Percentiles rank a stretch among this genome's conserved stretches.
Evolutionary conservation across 192 early-diverging fungal genomes (phyloP).

Genomic region (Cladochytrium replicatum): DNA sequence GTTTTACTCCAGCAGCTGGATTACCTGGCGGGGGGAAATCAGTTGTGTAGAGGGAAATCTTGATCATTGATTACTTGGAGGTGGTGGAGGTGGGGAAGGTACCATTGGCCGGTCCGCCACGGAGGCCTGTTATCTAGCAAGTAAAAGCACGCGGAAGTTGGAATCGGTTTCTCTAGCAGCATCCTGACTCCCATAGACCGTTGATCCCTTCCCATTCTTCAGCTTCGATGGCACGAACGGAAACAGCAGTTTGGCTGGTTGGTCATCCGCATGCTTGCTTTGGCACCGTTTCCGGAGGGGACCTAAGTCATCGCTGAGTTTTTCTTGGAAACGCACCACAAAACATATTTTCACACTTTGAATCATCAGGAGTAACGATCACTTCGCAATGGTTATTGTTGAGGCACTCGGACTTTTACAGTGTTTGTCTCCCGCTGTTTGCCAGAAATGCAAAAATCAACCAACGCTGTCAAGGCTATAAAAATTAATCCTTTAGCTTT

Average conservation of each 20-base stretch:
- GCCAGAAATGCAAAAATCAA: not conserved
- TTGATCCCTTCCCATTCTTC: no score
- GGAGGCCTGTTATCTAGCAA: not conserved
- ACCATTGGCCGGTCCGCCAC: conserved; percentile 12
- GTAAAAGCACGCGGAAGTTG: not conserved
- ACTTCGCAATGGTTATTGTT: conserved; percentile 28
- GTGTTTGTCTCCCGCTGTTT: conserved; percentile 5
- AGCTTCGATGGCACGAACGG: no score
- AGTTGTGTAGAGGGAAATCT: no score
- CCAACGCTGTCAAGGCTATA: not conserved
- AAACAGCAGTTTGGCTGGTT: no score
- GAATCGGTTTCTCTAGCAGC: no score
- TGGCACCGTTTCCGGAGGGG: not conserved
- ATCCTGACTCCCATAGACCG: no score
- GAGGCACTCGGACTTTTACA: not conserved
- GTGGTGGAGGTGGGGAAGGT: conserved; percentile 23
- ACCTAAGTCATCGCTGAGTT: not conserved
- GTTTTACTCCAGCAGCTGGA: not conserved
- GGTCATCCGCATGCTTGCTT: not conserved
- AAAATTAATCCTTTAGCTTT: conserved; percentile 19
- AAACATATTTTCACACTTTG: not conserved
- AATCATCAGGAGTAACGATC: conserved; percentile 6
- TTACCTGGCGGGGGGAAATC: no score
- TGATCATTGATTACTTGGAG: no score
- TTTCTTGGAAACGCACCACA: not conserved